Percentiles rank a stretch among this genome's conserved stretches.
phyloP scores from a whole-genome alignment of 2,329 filamentous ascomycete genomes.

The Aspergillus pseudoviridinutans region DNA sequence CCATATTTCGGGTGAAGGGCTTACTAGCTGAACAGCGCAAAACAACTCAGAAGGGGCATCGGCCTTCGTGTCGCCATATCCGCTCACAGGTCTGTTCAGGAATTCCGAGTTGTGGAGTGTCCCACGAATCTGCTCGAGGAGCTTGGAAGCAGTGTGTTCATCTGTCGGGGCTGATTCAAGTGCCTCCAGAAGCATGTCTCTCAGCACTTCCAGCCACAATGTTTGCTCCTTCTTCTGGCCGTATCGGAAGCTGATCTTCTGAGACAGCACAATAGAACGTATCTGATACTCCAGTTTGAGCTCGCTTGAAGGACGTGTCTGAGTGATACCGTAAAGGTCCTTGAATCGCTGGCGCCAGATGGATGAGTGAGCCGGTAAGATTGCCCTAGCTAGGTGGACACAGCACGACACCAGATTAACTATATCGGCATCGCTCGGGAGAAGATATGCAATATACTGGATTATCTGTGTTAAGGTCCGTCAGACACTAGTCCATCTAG shows the following conservation, averaged over 20 bases:
- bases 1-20: not conserved
- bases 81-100: constrained; percentile 19
- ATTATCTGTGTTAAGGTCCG: constrained; percentile 21
- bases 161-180: constrained; percentile 4
- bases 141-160: constrained; percentile 16
- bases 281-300: constrained; percentile 33
- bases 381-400: constrained; percentile 17
- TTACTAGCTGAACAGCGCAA: constrained; percentile 30
- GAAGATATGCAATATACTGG: constrained; percentile 26
- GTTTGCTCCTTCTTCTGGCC: constrained; percentile 21
- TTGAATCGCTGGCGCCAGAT: constrained; percentile 35
- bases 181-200: constrained; percentile 27
- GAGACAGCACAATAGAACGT: constrained; percentile 31
- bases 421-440: constrained; percentile 30
- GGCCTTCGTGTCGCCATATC: constrained; percentile 5
- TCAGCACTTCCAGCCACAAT: constrained; percentile 29
- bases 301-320: constrained; percentile 15
- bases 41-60: constrained; percentile 19
- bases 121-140: constrained; percentile 17
- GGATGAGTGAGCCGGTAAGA: constrained; percentile 25
- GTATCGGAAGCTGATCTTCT: constrained; percentile 24
- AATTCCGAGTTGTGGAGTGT: constrained; percentile 18
- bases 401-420: constrained; percentile 26
- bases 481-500: not conserved
- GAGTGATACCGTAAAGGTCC: constrained; percentile 29